Conservation (phyloP, 352 stramenopile species). For the Plasmopara muralis region DNA sequence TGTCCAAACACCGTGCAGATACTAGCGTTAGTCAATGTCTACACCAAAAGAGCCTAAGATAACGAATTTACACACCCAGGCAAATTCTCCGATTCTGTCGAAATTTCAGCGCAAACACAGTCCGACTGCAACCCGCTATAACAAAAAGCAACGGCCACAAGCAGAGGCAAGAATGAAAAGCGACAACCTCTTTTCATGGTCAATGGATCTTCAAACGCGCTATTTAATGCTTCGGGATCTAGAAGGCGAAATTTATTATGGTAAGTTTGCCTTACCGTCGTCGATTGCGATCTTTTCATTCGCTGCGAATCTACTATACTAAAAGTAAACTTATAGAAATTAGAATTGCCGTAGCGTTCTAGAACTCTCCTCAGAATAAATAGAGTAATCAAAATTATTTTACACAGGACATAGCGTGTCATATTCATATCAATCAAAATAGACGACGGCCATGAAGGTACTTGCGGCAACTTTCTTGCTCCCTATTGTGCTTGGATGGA, state of each 20-base stretch:
- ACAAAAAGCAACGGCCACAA: constrained; percentile 32
- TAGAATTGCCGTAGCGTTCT: constrained; percentile 10
- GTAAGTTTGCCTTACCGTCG: background rate
- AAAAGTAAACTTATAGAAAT: constrained; percentile 1
- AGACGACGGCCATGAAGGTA: constrained; percentile 13
- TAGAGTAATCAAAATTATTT: constrained; percentile 4
- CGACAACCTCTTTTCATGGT: constrained; percentile 12
- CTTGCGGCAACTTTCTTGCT: constrained; percentile 12
- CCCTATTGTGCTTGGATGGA: constrained; percentile 38
- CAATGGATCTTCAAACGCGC: no score
- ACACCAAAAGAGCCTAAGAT: background rate
- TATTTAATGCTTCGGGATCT: background rate
- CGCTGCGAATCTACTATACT: constrained; percentile 1
- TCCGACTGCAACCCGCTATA: constrained; percentile 22
- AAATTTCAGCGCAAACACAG: constrained; percentile 26
- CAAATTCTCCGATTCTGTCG: constrained; percentile 32
- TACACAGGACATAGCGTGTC: background rate
- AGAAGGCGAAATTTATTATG: constrained; percentile 19
- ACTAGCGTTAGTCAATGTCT: constrained; percentile 3
- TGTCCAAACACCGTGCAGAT: constrained; percentile 6
- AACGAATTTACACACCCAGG: constrained; percentile 25
- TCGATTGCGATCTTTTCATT: constrained; percentile 23
- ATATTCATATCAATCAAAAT: background rate
- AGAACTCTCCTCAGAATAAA: constrained; percentile 14
- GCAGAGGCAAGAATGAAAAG: constrained; percentile 29